These are phyloP conservation scores for Neurospora crassa DNA, from an alignment of 2,329 filamentous ascomycete species.

Conservation along the genomic window DNA sequence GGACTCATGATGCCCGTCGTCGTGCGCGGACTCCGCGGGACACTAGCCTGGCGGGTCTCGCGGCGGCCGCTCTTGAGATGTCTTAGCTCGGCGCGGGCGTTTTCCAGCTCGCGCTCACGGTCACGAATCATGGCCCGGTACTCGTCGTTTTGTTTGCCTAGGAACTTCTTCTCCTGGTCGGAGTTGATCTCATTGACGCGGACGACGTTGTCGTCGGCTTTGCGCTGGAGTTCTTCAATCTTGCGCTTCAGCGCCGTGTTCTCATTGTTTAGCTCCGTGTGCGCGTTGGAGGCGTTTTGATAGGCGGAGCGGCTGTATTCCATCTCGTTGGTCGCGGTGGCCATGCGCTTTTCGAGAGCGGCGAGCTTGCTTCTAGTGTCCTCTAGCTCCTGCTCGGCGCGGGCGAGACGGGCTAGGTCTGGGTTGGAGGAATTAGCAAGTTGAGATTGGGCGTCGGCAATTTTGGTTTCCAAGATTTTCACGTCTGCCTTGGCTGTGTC, in stretches of 20 bases:
- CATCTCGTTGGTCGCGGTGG: constrained; percentile 32
- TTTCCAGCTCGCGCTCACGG: constrained; percentile 41
- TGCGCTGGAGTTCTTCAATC: constrained; percentile 30
- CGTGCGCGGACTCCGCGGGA: constrained; percentile 47
- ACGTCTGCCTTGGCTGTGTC: constrained; percentile 29
- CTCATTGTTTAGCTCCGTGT: constrained; percentile 34
- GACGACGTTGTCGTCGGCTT: constrained; percentile 35
- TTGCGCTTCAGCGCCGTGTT: constrained; percentile 35
- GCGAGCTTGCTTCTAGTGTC: constrained; percentile 31
- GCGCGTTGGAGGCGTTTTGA: constrained; percentile 44
- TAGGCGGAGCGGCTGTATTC: constrained; percentile 51
- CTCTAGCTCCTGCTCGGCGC: constrained; percentile 29
- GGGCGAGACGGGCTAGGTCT: constrained; percentile 29
- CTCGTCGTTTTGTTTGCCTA: constrained; percentile 30
- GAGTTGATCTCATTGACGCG: constrained; percentile 38
- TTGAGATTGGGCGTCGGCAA: constrained; percentile 25
- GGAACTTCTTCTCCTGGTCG: constrained; percentile 24
- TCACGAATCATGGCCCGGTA: constrained; percentile 35
- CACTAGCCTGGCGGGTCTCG: constrained; percentile 46
- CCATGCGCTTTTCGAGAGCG: constrained; percentile 28
- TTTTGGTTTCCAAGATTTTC: constrained; percentile 25
- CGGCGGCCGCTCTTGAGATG: constrained; percentile 38
- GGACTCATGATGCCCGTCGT: constrained; percentile 44
- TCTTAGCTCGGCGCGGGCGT: constrained; percentile 38
- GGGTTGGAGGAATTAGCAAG: constrained; percentile 29